Evolutionary conservation across 2,329 filamentous ascomycete species (phyloP).

Genomic region (Biscogniauxia marginata): DNA sequence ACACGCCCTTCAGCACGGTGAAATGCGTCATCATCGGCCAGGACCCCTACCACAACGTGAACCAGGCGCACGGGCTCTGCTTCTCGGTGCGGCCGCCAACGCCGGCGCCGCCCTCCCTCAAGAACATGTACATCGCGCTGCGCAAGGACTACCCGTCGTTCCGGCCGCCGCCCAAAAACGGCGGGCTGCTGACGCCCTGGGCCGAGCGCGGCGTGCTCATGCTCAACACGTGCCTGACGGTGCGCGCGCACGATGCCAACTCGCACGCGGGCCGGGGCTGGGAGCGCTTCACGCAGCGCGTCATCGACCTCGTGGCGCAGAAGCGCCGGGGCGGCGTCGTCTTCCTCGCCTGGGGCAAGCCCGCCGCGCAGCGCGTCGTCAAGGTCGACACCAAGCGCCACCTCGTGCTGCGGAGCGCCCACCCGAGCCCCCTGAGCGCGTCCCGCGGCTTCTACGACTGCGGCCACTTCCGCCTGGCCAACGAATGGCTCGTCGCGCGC

Average conservation of each 20-base stretch:
- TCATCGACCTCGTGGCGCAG: slow-evolving; percentile 82
- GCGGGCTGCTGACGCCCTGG: slow-evolving; percentile 88
- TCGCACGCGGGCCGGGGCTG: slow-evolving; percentile 84
- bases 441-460: slow-evolving; percentile 79
- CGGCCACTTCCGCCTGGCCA: slow-evolving; percentile 76
- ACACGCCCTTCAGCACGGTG: slow-evolving; percentile 84
- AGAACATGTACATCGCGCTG: slow-evolving; percentile 89
- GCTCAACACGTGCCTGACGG: slow-evolving; percentile 92
- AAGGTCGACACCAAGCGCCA: slow-evolving; percentile 73
- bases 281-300: slow-evolving; percentile 89
- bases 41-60: slow-evolving; percentile 94
- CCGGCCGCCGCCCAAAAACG: slow-evolving; percentile 69
- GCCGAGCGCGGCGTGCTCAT: slow-evolving; percentile 89
- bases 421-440: slow-evolving; percentile 92
- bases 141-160: slow-evolving; percentile 87
- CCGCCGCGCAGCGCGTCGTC: slow-evolving; percentile 75
- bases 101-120: slow-evolving; percentile 81
- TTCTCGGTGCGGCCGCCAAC: slow-evolving; percentile 94
- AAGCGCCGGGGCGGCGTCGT: slow-evolving; percentile 80
- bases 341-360: slow-evolving; percentile 90
- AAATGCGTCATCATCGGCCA: slow-evolving; percentile 94
- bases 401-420: slow-evolving; percentile 80
- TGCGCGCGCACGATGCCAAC: slow-evolving; percentile 84
- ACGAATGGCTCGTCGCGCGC: slow-evolving; percentile 76
- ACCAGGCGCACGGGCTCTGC: slow-evolving; percentile 93